Evolutionary conservation across 495 filamentous ascomycete species (phyloP).

Genomic region (Rostrohypoxylon terebratum): DNA sequence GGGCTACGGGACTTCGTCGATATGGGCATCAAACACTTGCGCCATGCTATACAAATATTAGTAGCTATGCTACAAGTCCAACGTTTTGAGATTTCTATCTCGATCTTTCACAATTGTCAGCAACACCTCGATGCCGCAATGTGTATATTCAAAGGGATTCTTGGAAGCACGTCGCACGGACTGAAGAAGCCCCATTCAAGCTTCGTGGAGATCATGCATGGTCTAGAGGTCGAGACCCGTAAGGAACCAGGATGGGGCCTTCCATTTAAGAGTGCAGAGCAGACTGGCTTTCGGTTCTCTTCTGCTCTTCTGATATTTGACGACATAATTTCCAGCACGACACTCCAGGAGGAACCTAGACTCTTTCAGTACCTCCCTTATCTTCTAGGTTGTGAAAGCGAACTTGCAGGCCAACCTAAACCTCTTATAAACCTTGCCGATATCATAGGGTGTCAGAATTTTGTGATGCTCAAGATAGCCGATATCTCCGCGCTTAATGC

Average conservation of each 20-base stretch:
- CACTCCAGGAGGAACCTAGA: background rate
- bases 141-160: slow-evolving; percentile 60
- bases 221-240: slow-evolving; percentile 47
- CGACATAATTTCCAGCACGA: slow-evolving; percentile 59
- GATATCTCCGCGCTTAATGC: background rate
- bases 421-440: background rate
- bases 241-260: too few species aligned
- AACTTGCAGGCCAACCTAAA: background rate
- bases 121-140: slow-evolving; percentile 62
- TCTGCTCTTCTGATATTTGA: slow-evolving; percentile 61
- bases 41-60: slow-evolving; percentile 56
- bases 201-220: slow-evolving; percentile 49
- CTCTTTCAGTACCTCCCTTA: background rate
- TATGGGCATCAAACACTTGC: slow-evolving; percentile 43
- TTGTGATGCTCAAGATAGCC: background rate
- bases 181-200: slow-evolving; percentile 6
- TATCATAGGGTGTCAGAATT: background rate
- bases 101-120: slow-evolving; percentile 59
- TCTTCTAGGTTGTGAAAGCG: background rate
- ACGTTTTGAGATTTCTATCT: slow-evolving; percentile 61
- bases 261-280: slow-evolving; percentile 61
- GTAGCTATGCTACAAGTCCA: slow-evolving; percentile 66
- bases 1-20: slow-evolving; percentile 48
- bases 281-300: slow-evolving; percentile 66
- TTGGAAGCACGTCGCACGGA: slow-evolving; percentile 48